phyloP scores from a whole-genome alignment of 345 rosid species.

The Eucalyptus grandis region DNA sequence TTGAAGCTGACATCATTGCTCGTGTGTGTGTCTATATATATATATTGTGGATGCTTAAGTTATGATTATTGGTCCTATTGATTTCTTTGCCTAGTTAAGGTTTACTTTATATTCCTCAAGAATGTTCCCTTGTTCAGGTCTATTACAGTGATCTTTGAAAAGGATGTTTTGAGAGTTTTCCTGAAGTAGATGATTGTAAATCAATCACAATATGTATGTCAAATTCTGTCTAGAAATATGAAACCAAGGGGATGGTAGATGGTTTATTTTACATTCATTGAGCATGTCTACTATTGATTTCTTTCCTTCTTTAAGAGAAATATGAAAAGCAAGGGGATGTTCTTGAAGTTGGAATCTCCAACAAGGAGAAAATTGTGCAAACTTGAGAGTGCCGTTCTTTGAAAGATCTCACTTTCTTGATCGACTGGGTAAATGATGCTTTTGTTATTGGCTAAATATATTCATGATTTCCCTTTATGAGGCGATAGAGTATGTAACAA shows the following conservation, averaged over 20 bases:
- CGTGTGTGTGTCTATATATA: no score
- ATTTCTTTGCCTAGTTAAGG: neutral
- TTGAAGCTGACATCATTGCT: conserved; percentile 68
- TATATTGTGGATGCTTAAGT: neutral
- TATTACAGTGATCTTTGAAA: neutral
- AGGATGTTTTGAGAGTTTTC: neutral
- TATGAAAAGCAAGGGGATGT: neutral
- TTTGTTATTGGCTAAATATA: no score
- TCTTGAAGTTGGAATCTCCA: neutral
- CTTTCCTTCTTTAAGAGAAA: neutral
- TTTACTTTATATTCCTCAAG: neutral
- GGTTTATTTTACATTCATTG: neutral
- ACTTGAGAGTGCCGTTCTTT: neutral
- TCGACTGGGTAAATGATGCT: neutral
- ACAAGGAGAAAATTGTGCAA: neutral
- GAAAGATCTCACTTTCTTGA: neutral
- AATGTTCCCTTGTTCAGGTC: neutral
- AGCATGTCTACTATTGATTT: neutral
- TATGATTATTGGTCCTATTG: neutral
- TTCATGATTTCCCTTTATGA: neutral
- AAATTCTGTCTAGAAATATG: no score
- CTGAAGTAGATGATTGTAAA: neutral
- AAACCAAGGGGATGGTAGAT: neutral
- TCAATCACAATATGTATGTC: neutral
- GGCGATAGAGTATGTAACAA: neutral